phyloP scores from a whole-genome alignment of 2,329 filamentous ascomycete genomes.

The Colletotrichum somersetense region DNA sequence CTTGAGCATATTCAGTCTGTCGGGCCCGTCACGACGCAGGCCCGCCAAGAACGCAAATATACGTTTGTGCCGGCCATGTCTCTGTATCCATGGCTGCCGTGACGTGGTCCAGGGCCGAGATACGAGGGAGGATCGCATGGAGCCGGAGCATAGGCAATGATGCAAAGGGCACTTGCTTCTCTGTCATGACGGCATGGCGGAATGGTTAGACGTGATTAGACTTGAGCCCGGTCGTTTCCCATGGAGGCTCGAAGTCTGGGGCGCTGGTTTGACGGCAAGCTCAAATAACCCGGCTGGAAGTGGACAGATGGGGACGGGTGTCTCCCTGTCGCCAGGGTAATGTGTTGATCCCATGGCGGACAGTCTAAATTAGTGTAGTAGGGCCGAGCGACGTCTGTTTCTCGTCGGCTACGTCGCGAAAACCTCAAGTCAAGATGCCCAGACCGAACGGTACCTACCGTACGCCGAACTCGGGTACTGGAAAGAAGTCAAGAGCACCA shows the following conservation, averaged over 20 bases:
- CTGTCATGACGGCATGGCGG: slow-evolving; percentile 10
- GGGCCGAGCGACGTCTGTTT: neutral
- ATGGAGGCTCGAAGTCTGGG: slow-evolving; percentile 16
- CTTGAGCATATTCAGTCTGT: neutral
- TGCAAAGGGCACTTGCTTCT: neutral
- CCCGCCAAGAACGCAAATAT: slow-evolving; percentile 5
- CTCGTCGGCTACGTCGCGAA: neutral
- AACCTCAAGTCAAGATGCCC: slow-evolving; percentile 3
- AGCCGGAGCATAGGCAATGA: neutral
- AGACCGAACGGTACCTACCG: slow-evolving; percentile 4
- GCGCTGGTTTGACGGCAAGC: neutral
- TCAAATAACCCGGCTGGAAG: neutral
- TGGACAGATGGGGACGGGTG: neutral
- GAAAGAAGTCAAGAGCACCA: neutral
- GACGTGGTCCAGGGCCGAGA: neutral
- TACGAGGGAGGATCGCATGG: neutral
- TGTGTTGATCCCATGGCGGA: slow-evolving; percentile 9
- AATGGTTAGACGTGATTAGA: slow-evolving; percentile 19
- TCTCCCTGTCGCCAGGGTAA: slow-evolving; percentile 10
- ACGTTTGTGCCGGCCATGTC: neutral
- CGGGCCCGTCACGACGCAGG: slow-evolving; percentile 5
- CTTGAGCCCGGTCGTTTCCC: slow-evolving; percentile 20
- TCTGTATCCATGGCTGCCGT: neutral
- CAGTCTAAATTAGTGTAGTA: neutral
- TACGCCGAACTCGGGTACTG: neutral